Evolutionary conservation across 2,329 filamentous ascomycete genomes (phyloP), one percentile per base, ranked within the genome.

Genomic region (Colletotrichum phormii): DNA sequence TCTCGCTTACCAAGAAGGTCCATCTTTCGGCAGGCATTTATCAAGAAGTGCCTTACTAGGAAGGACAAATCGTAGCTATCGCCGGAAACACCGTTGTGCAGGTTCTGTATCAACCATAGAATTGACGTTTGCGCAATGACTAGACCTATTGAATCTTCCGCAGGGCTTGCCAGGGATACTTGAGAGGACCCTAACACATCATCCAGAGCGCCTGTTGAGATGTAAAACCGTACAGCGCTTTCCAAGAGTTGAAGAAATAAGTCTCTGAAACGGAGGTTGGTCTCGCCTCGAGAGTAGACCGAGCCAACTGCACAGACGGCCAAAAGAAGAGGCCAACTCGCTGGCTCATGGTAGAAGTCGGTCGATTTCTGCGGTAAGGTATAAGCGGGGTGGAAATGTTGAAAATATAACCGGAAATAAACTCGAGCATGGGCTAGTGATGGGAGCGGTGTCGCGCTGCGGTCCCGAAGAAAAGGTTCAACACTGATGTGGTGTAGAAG

Each of bases 351-450:
- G 5, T 24, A 53, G 4, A 13, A 53, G 12, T 24, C 15, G 37
- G 37, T 3, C 3, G 37, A 22, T 7, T 54, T 46, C 26, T 60
- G 53, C 2, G 70, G 24, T n/a, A 73, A 70, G 7, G 66, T 61
- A 8, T 65, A 63, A 4, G 71, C 33, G 12, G 71, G 71, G 57
- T 73, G 66, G 33, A 73, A 73, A 46, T 62, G 26, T 51, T 55
- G 51, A 29, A 73, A 73, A 35, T 66, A 73, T 5, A 70, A 26
- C 4, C 67, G 71, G n/a, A 62, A 63, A 49, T 70, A 64, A 9
- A 24, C 18, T 15, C 57, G 54, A 5, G 68, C 22, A 15, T 64
- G 64, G 13, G 55, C 22, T 6, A 33, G 15, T 2, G 63, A 58
- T 15, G 63, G 63, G n/a, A 66, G 49, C 3, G 49, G 49, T 24